A percentile compares a stretch with the other conserved stretches of the same genome.
These are phyloP conservation scores for Pestalotiopsis sp. DNA, from an alignment of 2,329 filamentous ascomycete species.

Conservation along the genomic window DNA sequence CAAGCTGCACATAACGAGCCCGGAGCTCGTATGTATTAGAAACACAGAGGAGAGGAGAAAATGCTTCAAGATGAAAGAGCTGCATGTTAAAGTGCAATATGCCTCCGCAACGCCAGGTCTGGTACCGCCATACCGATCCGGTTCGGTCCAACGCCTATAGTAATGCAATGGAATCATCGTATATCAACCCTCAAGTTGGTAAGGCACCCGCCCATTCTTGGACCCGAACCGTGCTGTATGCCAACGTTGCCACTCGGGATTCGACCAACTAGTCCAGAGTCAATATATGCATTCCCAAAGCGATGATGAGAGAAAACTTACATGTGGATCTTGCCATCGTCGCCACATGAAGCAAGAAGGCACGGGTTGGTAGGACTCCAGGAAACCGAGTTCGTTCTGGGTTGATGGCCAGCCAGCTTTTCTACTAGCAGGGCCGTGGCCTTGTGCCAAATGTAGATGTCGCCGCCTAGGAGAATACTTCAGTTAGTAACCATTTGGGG, in stretches of 20 bases:
- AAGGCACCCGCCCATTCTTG: not conserved
- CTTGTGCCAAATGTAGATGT: slow-evolving; percentile 90
- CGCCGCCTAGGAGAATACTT: slow-evolving; percentile 49
- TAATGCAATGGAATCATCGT: slow-evolving; percentile 11
- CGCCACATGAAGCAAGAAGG: slow-evolving; percentile 89
- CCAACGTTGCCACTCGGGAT: slow-evolving; percentile 34
- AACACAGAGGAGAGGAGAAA: not conserved
- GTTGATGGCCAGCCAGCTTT: slow-evolving; percentile 72
- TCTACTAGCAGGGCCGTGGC: slow-evolving; percentile 77
- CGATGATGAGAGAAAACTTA: slow-evolving; percentile 49
- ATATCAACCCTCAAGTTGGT: not conserved
- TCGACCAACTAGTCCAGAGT: slow-evolving; percentile 38
- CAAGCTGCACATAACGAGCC: not conserved
- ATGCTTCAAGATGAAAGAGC: not conserved
- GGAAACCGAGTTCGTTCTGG: slow-evolving; percentile 81
- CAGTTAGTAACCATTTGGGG: slow-evolving; percentile 1
- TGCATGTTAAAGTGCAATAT: not conserved
- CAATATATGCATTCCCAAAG: slow-evolving; percentile 14
- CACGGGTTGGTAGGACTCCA: slow-evolving; percentile 86
- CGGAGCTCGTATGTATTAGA: not conserved
- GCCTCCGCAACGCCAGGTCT: not conserved
- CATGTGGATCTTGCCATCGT: slow-evolving; percentile 86
- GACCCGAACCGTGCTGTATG: slow-evolving; percentile 16
- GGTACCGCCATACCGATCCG: not conserved
- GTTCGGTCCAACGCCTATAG: slow-evolving; percentile 18